phyloP scores from a whole-genome alignment of 169 alveolate genomes.

The Neospora caninum region DNA sequence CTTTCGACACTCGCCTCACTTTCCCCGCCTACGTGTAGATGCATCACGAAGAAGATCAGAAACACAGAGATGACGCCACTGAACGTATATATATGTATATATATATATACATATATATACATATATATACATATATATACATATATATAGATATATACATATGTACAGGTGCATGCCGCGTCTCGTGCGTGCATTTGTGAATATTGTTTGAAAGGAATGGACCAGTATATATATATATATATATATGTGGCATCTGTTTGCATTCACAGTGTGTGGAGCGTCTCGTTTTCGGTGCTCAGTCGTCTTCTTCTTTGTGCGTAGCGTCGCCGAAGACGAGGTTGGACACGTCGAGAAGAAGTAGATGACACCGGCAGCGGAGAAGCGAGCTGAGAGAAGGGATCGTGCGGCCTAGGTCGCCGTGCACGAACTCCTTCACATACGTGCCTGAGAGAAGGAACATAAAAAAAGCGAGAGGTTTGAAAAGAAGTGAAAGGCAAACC shows the following conservation, averaged over 20 bases:
- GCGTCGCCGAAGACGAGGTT: conserved; percentile 48
- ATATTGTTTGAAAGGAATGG: background rate
- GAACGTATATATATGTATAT: background rate
- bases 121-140: background rate
- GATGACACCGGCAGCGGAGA: conserved; percentile 52
- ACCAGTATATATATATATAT: background rate
- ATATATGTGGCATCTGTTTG: no score
- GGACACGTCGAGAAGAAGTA: conserved; percentile 79
- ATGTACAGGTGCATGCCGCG: background rate
- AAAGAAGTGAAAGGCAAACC: background rate
- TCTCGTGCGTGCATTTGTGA: no score
- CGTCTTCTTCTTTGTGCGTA: background rate
- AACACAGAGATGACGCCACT: no score
- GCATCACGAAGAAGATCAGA: no score
- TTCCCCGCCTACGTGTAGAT: no score
- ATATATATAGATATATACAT: background rate
- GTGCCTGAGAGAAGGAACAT: conserved; percentile 78
- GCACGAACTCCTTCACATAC: conserved; percentile 90
- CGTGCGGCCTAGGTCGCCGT: conserved; percentile 92
- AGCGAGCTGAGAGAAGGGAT: conserved; percentile 81
- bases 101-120: background rate
- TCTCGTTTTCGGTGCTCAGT: background rate
- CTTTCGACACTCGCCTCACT: no score
- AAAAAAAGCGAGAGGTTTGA: background rate
- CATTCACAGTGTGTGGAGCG: no score